Conservation (phyloP, 805 yeast species). For the Ogataea pignaliae region DNA sequence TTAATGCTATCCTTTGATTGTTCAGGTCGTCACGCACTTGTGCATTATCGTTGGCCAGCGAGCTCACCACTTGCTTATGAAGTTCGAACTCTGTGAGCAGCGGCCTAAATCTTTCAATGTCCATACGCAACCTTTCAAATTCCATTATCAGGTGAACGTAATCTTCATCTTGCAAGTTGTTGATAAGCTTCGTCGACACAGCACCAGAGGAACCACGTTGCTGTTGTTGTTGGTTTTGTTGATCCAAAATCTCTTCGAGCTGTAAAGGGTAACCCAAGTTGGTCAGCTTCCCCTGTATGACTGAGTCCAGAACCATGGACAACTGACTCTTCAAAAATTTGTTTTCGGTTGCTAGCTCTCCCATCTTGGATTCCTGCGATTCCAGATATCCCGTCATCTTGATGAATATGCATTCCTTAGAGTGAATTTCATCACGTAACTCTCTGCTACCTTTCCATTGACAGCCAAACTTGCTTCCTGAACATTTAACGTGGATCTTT, state of each 20-base stretch:
- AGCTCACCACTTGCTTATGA: conserved; percentile 20
- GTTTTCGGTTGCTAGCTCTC: conserved; percentile 33
- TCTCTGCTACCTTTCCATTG: conserved; percentile 38
- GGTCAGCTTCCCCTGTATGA: conserved; percentile 45
- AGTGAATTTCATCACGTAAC: conserved; percentile 25
- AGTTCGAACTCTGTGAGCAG: conserved; percentile 21
- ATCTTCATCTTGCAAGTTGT: conserved; percentile 21
- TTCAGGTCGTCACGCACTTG: conserved; percentile 44
- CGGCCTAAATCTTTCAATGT: conserved; percentile 32
- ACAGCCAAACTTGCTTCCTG: conserved; percentile 46
- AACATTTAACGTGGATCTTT: conserved; percentile 39
- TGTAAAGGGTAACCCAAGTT: conserved; percentile 45
- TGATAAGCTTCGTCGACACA: conserved; percentile 8
- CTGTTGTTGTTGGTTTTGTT: conserved; percentile 7
- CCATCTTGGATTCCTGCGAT: conserved; percentile 26
- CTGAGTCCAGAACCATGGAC: conserved; percentile 40
- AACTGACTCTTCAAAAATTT: conserved; percentile 38
- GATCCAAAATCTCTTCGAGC: conserved; percentile 38
- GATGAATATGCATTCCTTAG: conserved; percentile 24
- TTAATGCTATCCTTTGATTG: conserved; percentile 39
- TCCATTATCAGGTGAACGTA: conserved; percentile 34
- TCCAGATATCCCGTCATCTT: conserved; percentile 26
- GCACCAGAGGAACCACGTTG: conserved; percentile 7
- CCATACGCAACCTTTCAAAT: conserved; percentile 39
- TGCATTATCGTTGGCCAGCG: conserved; percentile 20